Evolutionary conservation across 2,329 filamentous ascomycete species (phyloP), one percentile per base, ranked within the genome.

Genomic region (Myriangium duriaei): DNA sequence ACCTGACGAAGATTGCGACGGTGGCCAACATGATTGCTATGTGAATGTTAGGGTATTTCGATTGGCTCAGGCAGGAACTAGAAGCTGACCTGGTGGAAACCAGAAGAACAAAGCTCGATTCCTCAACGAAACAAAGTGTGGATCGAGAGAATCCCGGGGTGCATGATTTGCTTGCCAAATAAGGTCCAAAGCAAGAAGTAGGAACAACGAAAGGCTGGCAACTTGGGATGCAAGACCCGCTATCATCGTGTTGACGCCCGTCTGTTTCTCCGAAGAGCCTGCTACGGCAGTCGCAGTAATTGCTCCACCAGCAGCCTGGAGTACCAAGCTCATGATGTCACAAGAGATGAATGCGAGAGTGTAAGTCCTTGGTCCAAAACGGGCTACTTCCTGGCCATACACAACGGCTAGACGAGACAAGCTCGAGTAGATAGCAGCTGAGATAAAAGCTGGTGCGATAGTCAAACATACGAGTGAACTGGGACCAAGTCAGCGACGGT

Each of bases 281-380:
- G 56, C 57, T 5, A 52, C 52, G 1, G 66, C 68, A 0, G 64
- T 62, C 0, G 72, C 69, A 1, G 73, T 68, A 32, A 74, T 60
- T 37, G 65, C 71, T 41, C 72, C 72, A n/a, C 71, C 71, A 4
- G 61, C 61, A 6, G 67, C 71, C 51, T 76, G 72, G 5, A 75
- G 56, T 10, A 71, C 47, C 4, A 76, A 60, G 5, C 67, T 71
- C 29, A 71, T 47, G 31, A 74, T 47, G 46, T 76, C 72, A 47
- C 67, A 71, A 10, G 56, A 47, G 43, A 76, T 68, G 53, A 77
- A 76, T 32, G 73, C 64, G 50, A 66, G 64, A 11, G 71, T 72
- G 63, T 48, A 48, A 16, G 32, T 32, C 5, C 32, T 40, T 7
- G 47, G 43, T 2, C 31, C 28, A 19, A 49, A 40, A 19, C 38